Percentiles rank a stretch among this genome's conserved stretches.
phyloP scores from a whole-genome alignment of 2,329 filamentous ascomycete genomes.

The Botryotinia convoluta region DNA sequence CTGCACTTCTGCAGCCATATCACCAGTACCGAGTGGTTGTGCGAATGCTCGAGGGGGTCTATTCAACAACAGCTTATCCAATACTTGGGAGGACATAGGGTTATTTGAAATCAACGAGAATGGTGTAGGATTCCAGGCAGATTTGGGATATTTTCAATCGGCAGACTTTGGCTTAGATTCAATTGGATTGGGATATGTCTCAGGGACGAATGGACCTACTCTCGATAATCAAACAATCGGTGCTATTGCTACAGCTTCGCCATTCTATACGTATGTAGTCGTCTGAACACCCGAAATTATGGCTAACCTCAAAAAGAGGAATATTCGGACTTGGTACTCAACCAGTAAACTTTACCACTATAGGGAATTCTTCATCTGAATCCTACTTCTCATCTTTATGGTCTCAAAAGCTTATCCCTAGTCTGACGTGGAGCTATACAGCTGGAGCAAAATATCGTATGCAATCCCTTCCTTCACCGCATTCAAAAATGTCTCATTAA shows the following conservation, averaged over 20 bases:
- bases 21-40: conserved; percentile 38
- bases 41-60: conserved; percentile 53
- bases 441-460: conserved; percentile 64
- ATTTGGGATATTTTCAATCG: conserved; percentile 39
- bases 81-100: conserved; percentile 48
- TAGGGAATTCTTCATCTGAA: conserved; percentile 40
- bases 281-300: neutral
- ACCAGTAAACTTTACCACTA: conserved; percentile 41
- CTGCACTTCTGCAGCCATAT: conserved; percentile 39
- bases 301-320: conserved; percentile 34
- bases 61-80: conserved; percentile 53
- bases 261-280: conserved; percentile 41
- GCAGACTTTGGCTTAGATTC: conserved; percentile 30
- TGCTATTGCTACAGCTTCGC: conserved; percentile 37
- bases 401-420: conserved; percentile 40
- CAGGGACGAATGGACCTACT: conserved; percentile 28
- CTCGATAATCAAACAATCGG: conserved; percentile 29
- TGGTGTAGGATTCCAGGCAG: conserved; percentile 42
- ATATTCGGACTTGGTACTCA: conserved; percentile 43
- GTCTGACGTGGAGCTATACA: conserved; percentile 55
- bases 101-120: conserved; percentile 40
- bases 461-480: neutral
- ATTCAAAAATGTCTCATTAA: neutral
- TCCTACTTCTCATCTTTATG: conserved; percentile 42
- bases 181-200: conserved; percentile 26